Evolutionary conservation across 2,329 filamentous ascomycete genomes (phyloP).

Genomic region (Talaromyces sp.): DNA sequence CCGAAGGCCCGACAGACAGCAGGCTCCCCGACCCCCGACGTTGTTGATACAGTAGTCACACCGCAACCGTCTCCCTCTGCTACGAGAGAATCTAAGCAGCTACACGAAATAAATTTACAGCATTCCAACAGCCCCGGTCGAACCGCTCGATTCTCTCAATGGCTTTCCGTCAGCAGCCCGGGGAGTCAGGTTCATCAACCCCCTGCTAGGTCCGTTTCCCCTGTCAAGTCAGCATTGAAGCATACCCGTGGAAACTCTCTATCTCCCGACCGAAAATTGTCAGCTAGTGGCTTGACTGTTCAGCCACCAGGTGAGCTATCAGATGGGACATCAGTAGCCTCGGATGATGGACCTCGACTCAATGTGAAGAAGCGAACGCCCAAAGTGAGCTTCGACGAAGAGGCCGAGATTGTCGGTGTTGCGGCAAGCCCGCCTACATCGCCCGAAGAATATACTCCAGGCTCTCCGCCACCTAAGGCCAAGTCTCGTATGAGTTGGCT

Average conservation of each 20-base stretch:
- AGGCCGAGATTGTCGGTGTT: conserved; percentile 53
- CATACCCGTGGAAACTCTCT: conserved; percentile 51
- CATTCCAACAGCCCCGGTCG: conserved; percentile 54
- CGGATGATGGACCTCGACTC: conserved; percentile 45
- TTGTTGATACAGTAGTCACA: conserved; percentile 22
- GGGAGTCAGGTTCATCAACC: conserved; percentile 59
- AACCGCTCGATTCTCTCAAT: conserved; percentile 60
- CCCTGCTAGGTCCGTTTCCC: conserved; percentile 61
- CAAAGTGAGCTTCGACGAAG: conserved; percentile 71
- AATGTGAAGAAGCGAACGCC: conserved; percentile 56
- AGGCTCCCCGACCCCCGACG: conserved; percentile 14
- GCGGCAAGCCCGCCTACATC: conserved; percentile 46
- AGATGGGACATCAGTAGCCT: conserved; percentile 56
- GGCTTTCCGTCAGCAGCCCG: conserved; percentile 51
- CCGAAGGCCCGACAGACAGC: conserved; percentile 6
- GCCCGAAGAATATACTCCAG: conserved; percentile 41
- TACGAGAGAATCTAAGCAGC: conserved; percentile 10
- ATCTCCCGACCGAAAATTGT: conserved; percentile 36
- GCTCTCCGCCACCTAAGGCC: conserved; percentile 37
- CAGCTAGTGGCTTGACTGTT: conserved; percentile 24
- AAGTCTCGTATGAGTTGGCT: conserved; percentile 40
- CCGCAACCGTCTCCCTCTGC: conserved; percentile 22
- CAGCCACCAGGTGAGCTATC: conserved; percentile 57
- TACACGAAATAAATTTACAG: conserved; percentile 29
- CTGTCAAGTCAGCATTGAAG: conserved; percentile 65